Conservation (phyloP, 768 basidiomycete species). For the Lentinula raphanica region DNA sequence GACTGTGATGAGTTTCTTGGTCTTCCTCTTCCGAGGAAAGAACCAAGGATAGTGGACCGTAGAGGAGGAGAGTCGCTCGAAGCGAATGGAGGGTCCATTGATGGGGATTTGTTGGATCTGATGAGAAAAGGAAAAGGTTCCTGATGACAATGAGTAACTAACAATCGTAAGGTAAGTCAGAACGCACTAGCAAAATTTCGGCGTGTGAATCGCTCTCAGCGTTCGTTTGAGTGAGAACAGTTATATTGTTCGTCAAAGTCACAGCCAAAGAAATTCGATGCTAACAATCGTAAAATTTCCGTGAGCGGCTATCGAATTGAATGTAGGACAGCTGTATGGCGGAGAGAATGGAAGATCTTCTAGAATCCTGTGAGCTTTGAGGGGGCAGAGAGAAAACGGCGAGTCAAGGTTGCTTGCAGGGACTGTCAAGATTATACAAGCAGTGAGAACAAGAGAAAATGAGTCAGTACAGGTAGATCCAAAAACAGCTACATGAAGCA, state of each 20-base stretch:
- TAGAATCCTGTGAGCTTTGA: background rate
- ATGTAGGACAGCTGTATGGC: background rate
- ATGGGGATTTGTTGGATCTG: background rate
- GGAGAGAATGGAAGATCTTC: background rate
- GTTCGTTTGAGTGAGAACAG: background rate
- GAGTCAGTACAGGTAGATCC: background rate
- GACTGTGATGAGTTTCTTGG: slow-evolving; percentile 66
- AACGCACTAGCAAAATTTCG: background rate
- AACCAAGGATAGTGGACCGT: slow-evolving; percentile 55
- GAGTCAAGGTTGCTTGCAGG: background rate
- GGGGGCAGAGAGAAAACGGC: background rate
- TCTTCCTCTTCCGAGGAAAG: slow-evolving; percentile 38
- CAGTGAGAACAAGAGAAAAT: background rate
- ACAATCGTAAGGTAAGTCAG: background rate
- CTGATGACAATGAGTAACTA: background rate
- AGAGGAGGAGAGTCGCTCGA: slow-evolving; percentile 12
- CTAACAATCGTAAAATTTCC: background rate
- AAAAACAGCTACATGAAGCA: no score
- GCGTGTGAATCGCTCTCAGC: background rate
- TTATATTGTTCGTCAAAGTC: background rate
- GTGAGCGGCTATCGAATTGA: background rate
- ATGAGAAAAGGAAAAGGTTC: background rate
- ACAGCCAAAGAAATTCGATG: background rate
- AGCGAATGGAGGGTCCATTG: background rate
- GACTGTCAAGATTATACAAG: background rate